Evolutionary conservation across 1,139 yeast species (phyloP), one percentile per base, ranked within the genome.

Genomic region (Debaryomycetaceae sp.): DNA sequence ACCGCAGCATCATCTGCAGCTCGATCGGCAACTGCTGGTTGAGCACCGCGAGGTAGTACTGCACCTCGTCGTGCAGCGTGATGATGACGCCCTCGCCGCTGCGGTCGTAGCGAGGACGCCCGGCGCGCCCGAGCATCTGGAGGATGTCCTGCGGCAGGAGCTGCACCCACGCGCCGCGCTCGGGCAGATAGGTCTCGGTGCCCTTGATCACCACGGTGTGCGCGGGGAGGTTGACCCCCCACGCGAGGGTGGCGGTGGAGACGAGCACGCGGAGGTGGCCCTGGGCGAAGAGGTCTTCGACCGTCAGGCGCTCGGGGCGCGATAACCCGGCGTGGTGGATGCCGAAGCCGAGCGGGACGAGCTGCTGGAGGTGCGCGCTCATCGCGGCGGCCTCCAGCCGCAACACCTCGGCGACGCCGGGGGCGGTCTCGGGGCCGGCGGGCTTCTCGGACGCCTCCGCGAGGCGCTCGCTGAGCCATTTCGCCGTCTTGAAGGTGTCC

Each of bases 221-320:
- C 0, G 97, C 97, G 1, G 98, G 98, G 35, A 91, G 68, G 51
- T 91, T 91, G 23, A 91, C 97, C 68, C 98, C 98, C 98, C 97
- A 91, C 0, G 98, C 97, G 41, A 91, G 71, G 0, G 98, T 91
- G 0, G 97, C 95, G 1, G 98, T 91, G 0, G 95, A 86, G 1
- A 89, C 94, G 32, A 91, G 65, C 1, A 89, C 86, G 45, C 78
- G 80, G 17, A 86, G 59, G 35, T 82, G 78, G 3, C 97, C 96
- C 41, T 80, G 91, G 1, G 95, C 89, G 61, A 91, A 91, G 27
- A 85, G 60, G 46, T 84, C 91, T 56, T 91, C 98, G 0, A 89
- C 78, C 2, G 78, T 67, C 4, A 80, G 68, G 50, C 98, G 71
- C 49, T 88, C 96, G 4, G 65, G 66, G 40, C 78, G 73, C 17